phyloP scores from a whole-genome alignment of 768 basidiomycete genomes.

The Suillus lakei region DNA sequence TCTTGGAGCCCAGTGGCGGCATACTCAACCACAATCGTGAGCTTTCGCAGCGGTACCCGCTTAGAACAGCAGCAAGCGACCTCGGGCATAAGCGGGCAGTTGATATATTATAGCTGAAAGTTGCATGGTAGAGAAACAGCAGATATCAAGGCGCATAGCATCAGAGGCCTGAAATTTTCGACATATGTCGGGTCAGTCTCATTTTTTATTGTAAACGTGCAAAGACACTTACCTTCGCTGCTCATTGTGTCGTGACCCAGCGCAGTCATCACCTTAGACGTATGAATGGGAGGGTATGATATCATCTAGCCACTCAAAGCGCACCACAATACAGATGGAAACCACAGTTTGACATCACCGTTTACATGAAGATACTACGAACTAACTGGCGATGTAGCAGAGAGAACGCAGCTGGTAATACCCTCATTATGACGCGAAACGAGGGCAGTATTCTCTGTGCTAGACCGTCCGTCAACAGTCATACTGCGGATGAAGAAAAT shows the following conservation, averaged over 20 bases:
- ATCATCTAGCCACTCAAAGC: background rate
- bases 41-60: background rate
- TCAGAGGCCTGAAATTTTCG: background rate
- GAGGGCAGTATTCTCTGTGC: background rate
- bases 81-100: background rate
- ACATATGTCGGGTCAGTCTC: background rate
- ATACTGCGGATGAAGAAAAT: background rate
- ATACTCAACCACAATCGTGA: background rate
- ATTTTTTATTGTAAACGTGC: background rate
- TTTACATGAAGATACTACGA: background rate
- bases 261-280: background rate
- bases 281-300: background rate
- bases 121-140: background rate
- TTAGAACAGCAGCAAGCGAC: background rate
- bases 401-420: background rate
- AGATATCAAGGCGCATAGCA: background rate
- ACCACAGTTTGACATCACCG: background rate
- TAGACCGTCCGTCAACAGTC: background rate
- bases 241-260: background rate
- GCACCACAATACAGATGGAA: background rate
- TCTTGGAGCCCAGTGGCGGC: background rate
- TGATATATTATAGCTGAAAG: background rate
- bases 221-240: background rate
- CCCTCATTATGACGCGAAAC: too few species aligned
- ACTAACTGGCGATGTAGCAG: background rate